Base-by-base conservation (phyloP, 1,284 basidiomycete genomes). In the Ustilago nuda region DNA sequence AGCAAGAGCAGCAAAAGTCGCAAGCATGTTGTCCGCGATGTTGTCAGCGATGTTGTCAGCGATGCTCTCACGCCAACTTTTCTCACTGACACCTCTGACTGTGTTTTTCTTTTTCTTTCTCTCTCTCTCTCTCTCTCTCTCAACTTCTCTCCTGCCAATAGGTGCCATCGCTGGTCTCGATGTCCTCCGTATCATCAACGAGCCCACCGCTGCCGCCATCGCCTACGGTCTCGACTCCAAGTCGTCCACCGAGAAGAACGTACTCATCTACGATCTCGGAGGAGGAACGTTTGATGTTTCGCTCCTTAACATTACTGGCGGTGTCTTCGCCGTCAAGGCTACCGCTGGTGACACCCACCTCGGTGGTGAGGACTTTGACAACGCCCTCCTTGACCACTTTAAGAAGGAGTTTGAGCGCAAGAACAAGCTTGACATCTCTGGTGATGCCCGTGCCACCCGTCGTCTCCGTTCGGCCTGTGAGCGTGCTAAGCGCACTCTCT, bases 241-340 rank as follows among this genome's bases (percentile, higher is more conserved):
- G 81, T 84, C 82, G 27, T 71, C 76, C 52, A 79, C 76, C 45
- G 84, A 99, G 91, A 95, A 95, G 89, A 98, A 96, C 87, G 96
- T 99, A 72, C 92, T 99, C 87, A 98, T 99, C 88, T 99, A 98
- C 91, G 96, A 99, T 90, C 90, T 99, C 75, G 96, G 96, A 87
- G 96, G 96, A 90, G 97, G 90, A 86, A 91, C 90, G 74, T 91
- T 91, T 88, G 90, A 90, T 89, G 90, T 90, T 72, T 91, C 90
- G 66, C 88, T 91, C 72, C 88, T 91, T 62, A 88, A 89, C 86
- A 90, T 91, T 87, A 88, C 88, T 62, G 90, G 89, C 76, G 89
- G 89, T 86, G 89, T 90, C 83, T 91, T 91, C 86, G 88, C 89
- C 82, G 90, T 91, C 87, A 90, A 90, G 88, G 90, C 90, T 76